Percentiles rank a stretch among this genome's conserved stretches.
Evolutionary conservation across 805 yeast species (phyloP).

Genomic region (Pichia manshurica): DNA sequence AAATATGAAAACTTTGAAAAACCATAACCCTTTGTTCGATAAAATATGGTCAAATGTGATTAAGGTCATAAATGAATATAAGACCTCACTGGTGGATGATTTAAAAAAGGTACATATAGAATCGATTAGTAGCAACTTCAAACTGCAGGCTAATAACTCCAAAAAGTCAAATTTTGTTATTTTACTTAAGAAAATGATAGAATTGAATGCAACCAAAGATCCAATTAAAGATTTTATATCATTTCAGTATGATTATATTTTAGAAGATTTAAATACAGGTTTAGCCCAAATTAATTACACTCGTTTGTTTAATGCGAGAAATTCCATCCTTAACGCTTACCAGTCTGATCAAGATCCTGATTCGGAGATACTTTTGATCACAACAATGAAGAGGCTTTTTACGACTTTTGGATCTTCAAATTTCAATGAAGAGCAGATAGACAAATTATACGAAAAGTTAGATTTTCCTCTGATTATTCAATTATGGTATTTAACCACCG

Average conservation of each 20-base stretch:
- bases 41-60: constrained; percentile 55
- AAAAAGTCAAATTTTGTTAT: constrained; percentile 31
- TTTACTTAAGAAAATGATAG: constrained; percentile 49
- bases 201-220: constrained; percentile 54
- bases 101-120: constrained; percentile 34
- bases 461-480: constrained; percentile 54
- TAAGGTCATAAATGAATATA: constrained; percentile 47
- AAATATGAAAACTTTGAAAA: constrained; percentile 9
- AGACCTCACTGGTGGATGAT: constrained; percentile 46
- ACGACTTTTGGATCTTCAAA: constrained; percentile 15
- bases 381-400: constrained; percentile 26
- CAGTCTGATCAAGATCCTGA: constrained; percentile 2
- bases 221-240: constrained; percentile 62
- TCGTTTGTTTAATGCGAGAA: constrained; percentile 36
- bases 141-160: constrained; percentile 6
- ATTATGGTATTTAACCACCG: constrained; percentile 50
- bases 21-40: constrained; percentile 33
- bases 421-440: constrained; percentile 28
- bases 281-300: constrained; percentile 36
- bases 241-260: constrained; percentile 40
- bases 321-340: constrained; percentile 35
- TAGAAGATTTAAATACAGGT: constrained; percentile 34
- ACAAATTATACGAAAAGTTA: constrained; percentile 21
- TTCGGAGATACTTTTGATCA: constrained; percentile 19
- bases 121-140: constrained; percentile 20